phyloP scores from a whole-genome alignment of 768 basidiomycete species.

The Leccinum obscurum region DNA sequence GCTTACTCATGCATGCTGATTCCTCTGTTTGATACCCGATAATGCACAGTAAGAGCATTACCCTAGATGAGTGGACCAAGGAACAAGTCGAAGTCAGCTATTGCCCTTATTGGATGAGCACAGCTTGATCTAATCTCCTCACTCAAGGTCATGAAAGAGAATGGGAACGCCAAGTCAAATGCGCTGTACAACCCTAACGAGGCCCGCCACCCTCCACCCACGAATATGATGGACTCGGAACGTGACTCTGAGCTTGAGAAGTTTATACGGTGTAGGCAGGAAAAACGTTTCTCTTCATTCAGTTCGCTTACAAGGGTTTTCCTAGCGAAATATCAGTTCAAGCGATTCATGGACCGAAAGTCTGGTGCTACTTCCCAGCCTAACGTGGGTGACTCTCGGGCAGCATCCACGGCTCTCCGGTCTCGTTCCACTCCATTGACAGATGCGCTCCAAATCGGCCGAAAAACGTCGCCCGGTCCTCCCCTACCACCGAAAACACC shows the following conservation, averaged over 20 bases:
- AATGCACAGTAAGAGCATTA: constrained; percentile 75
- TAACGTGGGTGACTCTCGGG: constrained; percentile 43
- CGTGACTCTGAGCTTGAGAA: constrained; percentile 90
- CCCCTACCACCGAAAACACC: constrained; percentile 29
- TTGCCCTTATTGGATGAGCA: constrained; percentile 7
- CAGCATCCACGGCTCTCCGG: constrained; percentile 29
- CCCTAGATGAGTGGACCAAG: constrained; percentile 83
- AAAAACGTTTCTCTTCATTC: background rate
- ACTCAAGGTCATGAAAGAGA: constrained; percentile 69
- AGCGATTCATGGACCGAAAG: constrained; percentile 57
- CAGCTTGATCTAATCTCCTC: constrained; percentile 14
- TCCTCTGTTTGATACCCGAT: constrained; percentile 7
- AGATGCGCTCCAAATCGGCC: constrained; percentile 12
- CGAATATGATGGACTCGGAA: constrained; percentile 73
- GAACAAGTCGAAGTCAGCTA: constrained; percentile 81
- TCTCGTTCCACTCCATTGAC: constrained; percentile 19
- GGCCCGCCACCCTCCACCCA: constrained; percentile 74
- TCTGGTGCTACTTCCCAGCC: constrained; percentile 36
- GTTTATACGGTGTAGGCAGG: constrained; percentile 74
- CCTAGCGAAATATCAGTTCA: constrained; percentile 81
- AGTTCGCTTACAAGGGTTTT: background rate
- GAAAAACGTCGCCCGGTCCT: constrained; percentile 25
- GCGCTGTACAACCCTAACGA: constrained; percentile 82
- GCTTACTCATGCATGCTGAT: background rate
- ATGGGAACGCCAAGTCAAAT: constrained; percentile 84